Evolutionary conservation across 768 basidiomycete species (phyloP), one percentile per base, ranked within the genome.

Genomic region (Pleurotus sapidus): DNA sequence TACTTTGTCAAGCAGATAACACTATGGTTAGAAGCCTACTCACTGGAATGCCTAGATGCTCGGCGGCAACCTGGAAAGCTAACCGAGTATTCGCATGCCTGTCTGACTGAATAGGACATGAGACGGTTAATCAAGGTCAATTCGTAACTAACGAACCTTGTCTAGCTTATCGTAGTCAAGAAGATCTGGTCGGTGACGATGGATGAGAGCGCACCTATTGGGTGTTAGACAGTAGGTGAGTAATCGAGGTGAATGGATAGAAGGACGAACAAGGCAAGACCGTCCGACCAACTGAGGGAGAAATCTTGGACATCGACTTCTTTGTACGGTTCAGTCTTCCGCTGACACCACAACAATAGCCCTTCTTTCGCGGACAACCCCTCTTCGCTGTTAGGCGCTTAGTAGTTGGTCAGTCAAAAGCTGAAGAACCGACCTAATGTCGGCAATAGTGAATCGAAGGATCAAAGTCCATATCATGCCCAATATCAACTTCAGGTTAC

Each of bases 391-490:
- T 62, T 57, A 24, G 23, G 57, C 34, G 59, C 51, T 62, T 53
- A 58, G 57, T 50, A 27, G 54, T 65, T 47, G 61, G 59, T 39
- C 17, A 45, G 55, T 34, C 12, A 53, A 17, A 38, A 49, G 38
- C 18, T 17, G 12, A 47, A 74, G 30, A 15, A 42, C 86, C 59
- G 61, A 95, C 95, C 88, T 97, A 76, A 99, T 98, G 65, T 95
- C 95, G 20, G 97, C 95, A 61, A 99, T 98, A 4, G 95, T 97
- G 71, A 98, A 98, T 11, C 96, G 89, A 30, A 98, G 81, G 66
- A 99, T 95, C 38, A 98, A 82, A 0, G 93, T 96, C 97, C 97
- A 98, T 62, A 99, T 98, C 95, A 95, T 93, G 30, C 94, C 95
- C n/a, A 98, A 83, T 51, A 96, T 98, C 56, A 99, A 88, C 73